Evolutionary conservation across 768 basidiomycete genomes (phyloP).

Genomic region (Rhizopogon rudus): DNA sequence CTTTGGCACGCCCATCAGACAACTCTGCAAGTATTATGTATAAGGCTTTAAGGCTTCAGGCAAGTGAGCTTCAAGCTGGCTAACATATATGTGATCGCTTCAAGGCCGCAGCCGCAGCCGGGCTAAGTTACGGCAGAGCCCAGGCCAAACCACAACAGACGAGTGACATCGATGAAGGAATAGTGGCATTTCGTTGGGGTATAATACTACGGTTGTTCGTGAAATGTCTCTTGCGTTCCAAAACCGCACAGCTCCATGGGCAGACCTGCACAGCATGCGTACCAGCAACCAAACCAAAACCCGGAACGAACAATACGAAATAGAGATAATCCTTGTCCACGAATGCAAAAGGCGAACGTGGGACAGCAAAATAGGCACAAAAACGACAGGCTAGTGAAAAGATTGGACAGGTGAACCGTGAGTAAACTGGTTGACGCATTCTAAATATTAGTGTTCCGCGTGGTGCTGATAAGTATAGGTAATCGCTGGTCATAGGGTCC

Average conservation of each 20-base stretch:
- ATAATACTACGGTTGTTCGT: conserved; percentile 3
- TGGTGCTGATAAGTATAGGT: conserved; percentile 12
- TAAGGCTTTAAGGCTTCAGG: too few species aligned
- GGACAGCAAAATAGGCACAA: conserved; percentile 11
- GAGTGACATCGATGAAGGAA: not conserved
- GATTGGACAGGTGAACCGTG: conserved; percentile 7
- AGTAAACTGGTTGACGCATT: not conserved
- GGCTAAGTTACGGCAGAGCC: too few species aligned
- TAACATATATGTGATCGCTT: too few species aligned
- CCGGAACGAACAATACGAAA: conserved; percentile 12
- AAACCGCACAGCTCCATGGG: not conserved
- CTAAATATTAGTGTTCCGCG: conserved; percentile 4
- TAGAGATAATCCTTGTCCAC: conserved; percentile 11
- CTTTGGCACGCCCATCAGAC: too few species aligned
- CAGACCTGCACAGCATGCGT: conserved; percentile 3
- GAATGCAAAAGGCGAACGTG: conserved; percentile 8
- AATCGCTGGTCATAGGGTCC: not conserved
- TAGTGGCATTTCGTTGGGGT: conserved; percentile 1
- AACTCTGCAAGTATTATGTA: too few species aligned
- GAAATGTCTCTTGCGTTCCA: not conserved
- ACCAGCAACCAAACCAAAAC: conserved; percentile 12
- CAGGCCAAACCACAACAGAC: too few species aligned
- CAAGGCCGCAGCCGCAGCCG: not conserved
- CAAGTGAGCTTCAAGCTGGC: too few species aligned
- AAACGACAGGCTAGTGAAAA: conserved; percentile 8